phyloP scores from a whole-genome alignment of 2,329 filamentous ascomycete species.

The Cercospora sesami region DNA sequence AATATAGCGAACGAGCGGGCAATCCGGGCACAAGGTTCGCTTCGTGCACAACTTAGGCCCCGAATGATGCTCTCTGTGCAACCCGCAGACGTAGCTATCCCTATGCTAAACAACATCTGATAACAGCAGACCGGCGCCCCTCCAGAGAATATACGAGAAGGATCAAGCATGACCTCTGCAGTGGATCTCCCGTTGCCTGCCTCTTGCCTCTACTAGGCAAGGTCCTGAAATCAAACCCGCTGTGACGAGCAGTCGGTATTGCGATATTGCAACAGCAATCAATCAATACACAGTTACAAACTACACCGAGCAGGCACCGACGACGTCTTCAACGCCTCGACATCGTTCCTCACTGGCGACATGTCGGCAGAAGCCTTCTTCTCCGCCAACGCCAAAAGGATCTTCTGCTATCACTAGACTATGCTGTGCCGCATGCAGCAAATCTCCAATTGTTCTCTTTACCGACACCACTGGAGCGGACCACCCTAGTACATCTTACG shows the following conservation, averaged over 20 bases:
- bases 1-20: not conserved
- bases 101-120: not conserved
- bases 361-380: not conserved
- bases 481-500: not conserved
- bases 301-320: conserved; percentile 4
- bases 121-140: not conserved
- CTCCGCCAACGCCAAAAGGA: not conserved
- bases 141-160: not conserved
- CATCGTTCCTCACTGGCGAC: not conserved
- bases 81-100: not conserved
- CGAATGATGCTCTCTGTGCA: not conserved
- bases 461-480: not conserved
- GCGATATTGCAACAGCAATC: not conserved
- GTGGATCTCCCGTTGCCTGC: not conserved
- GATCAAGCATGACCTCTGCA: not conserved
- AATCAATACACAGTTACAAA: not conserved
- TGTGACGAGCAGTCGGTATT: conserved; percentile 1
- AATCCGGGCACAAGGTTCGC: not conserved
- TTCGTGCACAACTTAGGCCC: not conserved
- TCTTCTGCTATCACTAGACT: not conserved
- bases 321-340: not conserved
- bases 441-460: not conserved
- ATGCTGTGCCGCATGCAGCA: not conserved
- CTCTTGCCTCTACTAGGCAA: not conserved
- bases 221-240: not conserved